phyloP scores from a whole-genome alignment of 768 basidiomycete species.

The Amanita muscaria region DNA sequence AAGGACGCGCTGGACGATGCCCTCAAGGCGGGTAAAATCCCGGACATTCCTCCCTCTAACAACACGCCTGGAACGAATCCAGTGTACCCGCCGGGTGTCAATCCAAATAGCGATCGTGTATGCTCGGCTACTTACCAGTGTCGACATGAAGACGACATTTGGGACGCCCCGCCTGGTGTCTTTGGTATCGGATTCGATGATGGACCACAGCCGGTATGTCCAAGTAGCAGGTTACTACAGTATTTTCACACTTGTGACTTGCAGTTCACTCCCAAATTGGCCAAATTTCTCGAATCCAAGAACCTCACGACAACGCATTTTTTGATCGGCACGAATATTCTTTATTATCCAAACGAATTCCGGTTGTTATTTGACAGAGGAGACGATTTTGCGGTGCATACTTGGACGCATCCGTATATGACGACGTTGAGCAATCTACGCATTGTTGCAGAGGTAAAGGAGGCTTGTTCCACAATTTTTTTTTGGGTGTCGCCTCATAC shows the following conservation, averaged over 20 bases:
- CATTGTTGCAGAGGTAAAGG: constrained; percentile 54
- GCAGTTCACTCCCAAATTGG: constrained; percentile 38
- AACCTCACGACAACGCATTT: constrained; percentile 77
- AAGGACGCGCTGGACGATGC: constrained; percentile 58
- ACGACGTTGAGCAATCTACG: constrained; percentile 63
- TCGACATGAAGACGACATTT: constrained; percentile 48
- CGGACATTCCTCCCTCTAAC: constrained; percentile 48
- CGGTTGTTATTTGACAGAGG: constrained; percentile 37
- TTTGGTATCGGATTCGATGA: constrained; percentile 73
- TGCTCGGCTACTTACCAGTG: constrained; percentile 79
- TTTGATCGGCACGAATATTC: constrained; percentile 77
- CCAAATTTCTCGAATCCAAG: constrained; percentile 59
- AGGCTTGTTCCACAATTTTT: too few species aligned
- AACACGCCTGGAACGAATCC: constrained; percentile 29
- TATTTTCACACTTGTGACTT: constrained; percentile 6
- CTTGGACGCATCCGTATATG: constrained; percentile 76
- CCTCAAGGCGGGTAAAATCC: constrained; percentile 63
- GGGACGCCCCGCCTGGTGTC: constrained; percentile 67
- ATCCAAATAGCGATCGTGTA: constrained; percentile 40
- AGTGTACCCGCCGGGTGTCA: constrained; percentile 35
- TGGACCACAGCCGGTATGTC: constrained; percentile 49
- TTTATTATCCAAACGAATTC: constrained; percentile 49
- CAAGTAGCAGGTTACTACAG: background rate
- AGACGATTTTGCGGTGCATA: constrained; percentile 46
- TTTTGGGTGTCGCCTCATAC: too few species aligned